Percentiles rank a stretch among this genome's conserved stretches.
Evolutionary conservation across 2,329 filamentous ascomycete genomes (phyloP).

Genomic region (Fusarium sarcochroum): DNA sequence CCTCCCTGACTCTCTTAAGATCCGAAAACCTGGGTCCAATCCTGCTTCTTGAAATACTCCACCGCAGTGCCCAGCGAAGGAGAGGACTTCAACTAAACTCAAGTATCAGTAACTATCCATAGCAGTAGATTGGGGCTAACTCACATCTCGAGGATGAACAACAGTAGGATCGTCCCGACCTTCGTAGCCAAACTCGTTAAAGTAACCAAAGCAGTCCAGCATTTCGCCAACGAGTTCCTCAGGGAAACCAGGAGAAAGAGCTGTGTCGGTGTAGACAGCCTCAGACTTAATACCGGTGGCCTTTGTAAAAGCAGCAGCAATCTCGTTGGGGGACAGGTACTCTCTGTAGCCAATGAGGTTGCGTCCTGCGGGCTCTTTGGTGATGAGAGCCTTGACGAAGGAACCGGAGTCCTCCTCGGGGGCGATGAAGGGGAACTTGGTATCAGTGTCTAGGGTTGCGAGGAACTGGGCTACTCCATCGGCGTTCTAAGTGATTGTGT

Average conservation of each 20-base stretch:
- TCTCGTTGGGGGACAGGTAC: constrained; percentile 37
- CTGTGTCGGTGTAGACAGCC: neutral
- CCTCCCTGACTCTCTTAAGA: neutral
- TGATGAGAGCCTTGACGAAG: constrained; percentile 42
- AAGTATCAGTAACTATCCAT: neutral
- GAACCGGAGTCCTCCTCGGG: constrained; percentile 46
- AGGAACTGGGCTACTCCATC: constrained; percentile 42
- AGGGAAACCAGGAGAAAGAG: neutral
- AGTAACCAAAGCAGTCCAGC: constrained; percentile 25
- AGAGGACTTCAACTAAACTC: constrained; percentile 9
- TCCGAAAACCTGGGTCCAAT: constrained; percentile 25
- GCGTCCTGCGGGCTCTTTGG: constrained; percentile 29
- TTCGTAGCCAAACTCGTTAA: constrained; percentile 35
- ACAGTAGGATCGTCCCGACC: constrained; percentile 32
- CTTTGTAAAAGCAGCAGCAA: constrained; percentile 32
- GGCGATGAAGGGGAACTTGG: constrained; percentile 44
- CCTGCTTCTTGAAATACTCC: constrained; percentile 33
- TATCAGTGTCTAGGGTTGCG: constrained; percentile 18
- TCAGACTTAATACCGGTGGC: constrained; percentile 29
- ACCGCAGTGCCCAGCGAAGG: constrained; percentile 10
- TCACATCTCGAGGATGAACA: constrained; percentile 26
- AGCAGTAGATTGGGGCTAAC: neutral
- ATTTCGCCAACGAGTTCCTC: constrained; percentile 22
- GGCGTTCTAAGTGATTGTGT: constrained; percentile 9
- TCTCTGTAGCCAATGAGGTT: constrained; percentile 47